Base-by-base conservation (phyloP, 2,329 filamentous ascomycete genomes). In the Metarhizium humberi region DNA sequence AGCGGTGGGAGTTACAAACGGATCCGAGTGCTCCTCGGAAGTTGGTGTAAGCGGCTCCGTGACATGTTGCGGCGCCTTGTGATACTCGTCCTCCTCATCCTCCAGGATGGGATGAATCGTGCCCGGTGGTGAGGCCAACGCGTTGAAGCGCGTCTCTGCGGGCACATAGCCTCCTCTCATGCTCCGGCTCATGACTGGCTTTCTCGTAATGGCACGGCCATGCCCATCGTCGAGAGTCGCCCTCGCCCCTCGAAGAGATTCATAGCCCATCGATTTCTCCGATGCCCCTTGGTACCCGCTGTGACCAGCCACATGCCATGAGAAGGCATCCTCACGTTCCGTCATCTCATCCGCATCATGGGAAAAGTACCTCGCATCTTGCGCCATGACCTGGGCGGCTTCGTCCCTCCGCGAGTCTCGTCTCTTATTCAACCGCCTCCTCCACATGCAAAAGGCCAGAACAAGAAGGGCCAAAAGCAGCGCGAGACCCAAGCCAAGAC, bases 101-200 rank as follows among this genome's bases (percentile, higher is more conserved):
- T 84, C 80, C 59, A 80, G 75, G 57, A 84, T 84, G 1, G 80
- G 80, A 58, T 82, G 78, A 58, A 84, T 83, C 2, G 67, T 70
- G 4, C 74, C 74, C 0, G 73, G 65, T 2, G 61, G 54, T 58
- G 63, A 61, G 14, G 59, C 59, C n/a, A 69, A 64, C 48, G 63
- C 65, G 48, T 52, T 60, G 40, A 66, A 61, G 36, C 64, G 63
- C 40, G 61, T 56, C 40, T 63, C 64, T 13, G 69, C 62, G n/a
- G 69, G 65, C 57, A 64, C 60, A 55, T 72, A 69, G 43, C 68
- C 66, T 55, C 64, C 62, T 45, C 68, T 57, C 13, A 64, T 59
- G 16, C 62, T 62, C 52, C 67, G 63, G 34, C 50, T 53, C 20
- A 65, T 57, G 51, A 69, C 59, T 1, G 69, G 65, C 53, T 73